Evolutionary conservation across 257 asterid genomes (phyloP).

Genomic region (Fraxinus cuspidata): DNA sequence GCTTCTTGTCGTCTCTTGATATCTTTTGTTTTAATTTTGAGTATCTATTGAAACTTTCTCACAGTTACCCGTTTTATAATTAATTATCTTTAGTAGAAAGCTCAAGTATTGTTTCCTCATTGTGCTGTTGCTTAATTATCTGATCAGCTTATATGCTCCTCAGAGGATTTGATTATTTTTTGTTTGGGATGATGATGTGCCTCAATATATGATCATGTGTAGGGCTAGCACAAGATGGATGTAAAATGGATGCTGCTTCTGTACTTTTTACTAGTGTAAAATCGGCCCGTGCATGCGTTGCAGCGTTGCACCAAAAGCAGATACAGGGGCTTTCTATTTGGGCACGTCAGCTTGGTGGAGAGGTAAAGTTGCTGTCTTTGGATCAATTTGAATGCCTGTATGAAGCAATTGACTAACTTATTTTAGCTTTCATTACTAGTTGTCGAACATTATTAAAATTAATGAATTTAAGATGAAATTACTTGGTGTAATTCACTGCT

Average conservation of each 20-base stretch:
- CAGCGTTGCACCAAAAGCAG: constrained; percentile 76
- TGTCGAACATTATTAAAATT: not conserved
- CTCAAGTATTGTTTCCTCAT: constrained; percentile 7
- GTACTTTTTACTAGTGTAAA: constrained; percentile 81
- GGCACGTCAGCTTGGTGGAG: constrained; percentile 99
- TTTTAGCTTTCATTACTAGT: constrained; percentile 1
- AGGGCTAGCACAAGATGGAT: constrained; percentile 92
- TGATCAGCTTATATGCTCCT: constrained; percentile 4
- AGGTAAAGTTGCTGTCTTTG: constrained; percentile 49
- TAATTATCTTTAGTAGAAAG: constrained; percentile 1
- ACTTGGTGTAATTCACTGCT: not conserved
- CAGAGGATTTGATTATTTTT: constrained; percentile 5
- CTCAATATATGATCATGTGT: constrained; percentile 26
- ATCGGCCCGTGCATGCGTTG: constrained; percentile 89
- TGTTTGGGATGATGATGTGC: constrained; percentile 20
- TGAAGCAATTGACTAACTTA: not conserved
- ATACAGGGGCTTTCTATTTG: constrained; percentile 71
- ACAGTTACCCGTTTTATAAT: constrained; percentile 2
- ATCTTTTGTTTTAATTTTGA: constrained; percentile 1
- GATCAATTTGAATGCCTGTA: not conserved
- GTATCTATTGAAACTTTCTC: not conserved
- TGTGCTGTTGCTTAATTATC: constrained; percentile 1
- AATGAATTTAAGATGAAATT: not conserved
- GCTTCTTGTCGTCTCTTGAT: not conserved
- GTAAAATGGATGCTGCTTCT: constrained; percentile 72